Conservation (phyloP, 192 early-diverging fungal species). For the Podila horticola region DNA sequence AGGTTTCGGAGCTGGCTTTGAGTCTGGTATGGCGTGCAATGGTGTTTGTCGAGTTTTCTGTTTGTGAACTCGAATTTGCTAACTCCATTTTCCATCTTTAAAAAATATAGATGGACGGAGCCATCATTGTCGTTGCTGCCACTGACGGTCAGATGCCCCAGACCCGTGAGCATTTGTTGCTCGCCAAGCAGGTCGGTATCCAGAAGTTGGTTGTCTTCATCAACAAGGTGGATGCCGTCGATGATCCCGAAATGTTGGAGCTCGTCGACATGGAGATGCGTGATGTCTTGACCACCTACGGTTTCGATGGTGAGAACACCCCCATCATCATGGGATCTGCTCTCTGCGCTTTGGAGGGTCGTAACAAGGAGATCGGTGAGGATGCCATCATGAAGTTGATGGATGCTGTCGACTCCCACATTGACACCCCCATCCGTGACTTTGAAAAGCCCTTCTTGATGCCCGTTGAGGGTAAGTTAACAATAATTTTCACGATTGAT, state of each 20-base stretch:
- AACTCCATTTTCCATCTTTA: not conserved
- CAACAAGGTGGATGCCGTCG: slow-evolving; percentile 98
- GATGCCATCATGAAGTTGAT: slow-evolving; percentile 92
- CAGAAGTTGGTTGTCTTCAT: slow-evolving; percentile 94
- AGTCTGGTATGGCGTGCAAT: not conserved
- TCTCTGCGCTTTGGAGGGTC: slow-evolving; percentile 93
- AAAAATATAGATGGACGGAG: slow-evolving; percentile 85
- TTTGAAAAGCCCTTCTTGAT: slow-evolving; percentile 99
- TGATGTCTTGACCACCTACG: slow-evolving; percentile 90
- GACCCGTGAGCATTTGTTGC: slow-evolving; percentile 97
- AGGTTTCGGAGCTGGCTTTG: not conserved
- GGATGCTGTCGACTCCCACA: slow-evolving; percentile 90
- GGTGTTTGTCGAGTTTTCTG: too few relatives aligned
- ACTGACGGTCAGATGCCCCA: slow-evolving; percentile 99
- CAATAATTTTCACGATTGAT: not conserved
- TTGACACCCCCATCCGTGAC: slow-evolving; percentile 93
- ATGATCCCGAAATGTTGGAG: slow-evolving; percentile 98
- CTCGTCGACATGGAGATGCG: slow-evolving; percentile 99
- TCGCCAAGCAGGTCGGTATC: slow-evolving; percentile 96
- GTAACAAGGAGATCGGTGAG: slow-evolving; percentile 90
- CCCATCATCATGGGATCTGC: slow-evolving; percentile 95
- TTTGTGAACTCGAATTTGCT: not conserved
- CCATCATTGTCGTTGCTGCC: slow-evolving; percentile 98
- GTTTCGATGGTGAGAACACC: slow-evolving; percentile 90
- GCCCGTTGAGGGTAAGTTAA: slow-evolving; percentile 85